Base-by-base conservation (phyloP, 2,329 filamentous ascomycete genomes). In the Furcasterigmium sp. region DNA sequence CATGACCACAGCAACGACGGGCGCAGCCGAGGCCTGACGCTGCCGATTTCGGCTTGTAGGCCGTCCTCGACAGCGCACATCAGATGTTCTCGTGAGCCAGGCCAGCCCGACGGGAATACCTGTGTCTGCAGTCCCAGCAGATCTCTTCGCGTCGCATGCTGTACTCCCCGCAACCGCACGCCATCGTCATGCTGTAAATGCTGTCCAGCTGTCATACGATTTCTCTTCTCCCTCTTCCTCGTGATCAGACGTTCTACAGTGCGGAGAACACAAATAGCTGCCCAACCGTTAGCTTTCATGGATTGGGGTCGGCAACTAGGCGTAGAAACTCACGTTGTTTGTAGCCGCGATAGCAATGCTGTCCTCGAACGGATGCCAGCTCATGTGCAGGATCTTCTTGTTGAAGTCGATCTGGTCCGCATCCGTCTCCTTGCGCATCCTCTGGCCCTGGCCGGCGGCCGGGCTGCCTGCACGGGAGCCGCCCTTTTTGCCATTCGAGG, bases 341-440 rank as follows among this genome's bases (percentile, higher is more conserved):
- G 93, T 98, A 48, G 93, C 93, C 55, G 93, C 93, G 73, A 98
- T 98, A 45, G 93, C 93, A 70, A 98, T 98, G 72, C 91, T 97
- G 71, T 98, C 91, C 70, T 98, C 93, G 59, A 94, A 96, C 39
- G 93, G 93, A 82, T 98, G 93, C 93, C 93, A 98, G 71, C 91
- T 97, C 93, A 98, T 98, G 67, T 98, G 93, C 62, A 98, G 66
- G 58, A 98, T 98, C 80, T 98, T 98, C 80, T 97, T 98, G 78
- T 97, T 97, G 70, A 97, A 98, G 68, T 98, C 93, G 67, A 97
- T 97, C 72, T 97, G 91, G 66, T 98, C 91, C 46, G 93, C 93
- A 67, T 98, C 93, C 42, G 93, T 98, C 73, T 98, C 93, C 72
- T 96, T 97, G 60, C 91, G 85, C 93, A 98, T 97, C 56, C 93